Base-by-base conservation (phyloP, 129 eudicot genomes). In the Solidago caesia region DNA sequence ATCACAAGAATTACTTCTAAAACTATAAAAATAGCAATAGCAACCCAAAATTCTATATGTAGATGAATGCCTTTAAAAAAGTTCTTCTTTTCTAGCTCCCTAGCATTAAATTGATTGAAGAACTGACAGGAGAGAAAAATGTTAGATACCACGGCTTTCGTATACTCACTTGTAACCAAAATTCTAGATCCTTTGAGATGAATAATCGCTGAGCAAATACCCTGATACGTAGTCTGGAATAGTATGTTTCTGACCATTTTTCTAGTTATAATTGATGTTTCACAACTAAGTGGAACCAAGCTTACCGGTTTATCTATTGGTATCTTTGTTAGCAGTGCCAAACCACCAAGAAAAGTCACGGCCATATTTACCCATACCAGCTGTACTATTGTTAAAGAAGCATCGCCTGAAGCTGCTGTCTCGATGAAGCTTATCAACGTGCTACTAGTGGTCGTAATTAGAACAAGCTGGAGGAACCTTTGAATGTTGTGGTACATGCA, bases 51-150 rank as follows among this genome's bases (percentile, higher is more conserved):
- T 77, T 68, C 8, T 64, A 33, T 66, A 66, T 75, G 76, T 52
- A 21, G 39, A 29, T 51, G 41, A 63, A 84, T 48, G 55, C 84
- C 84, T 61, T 15, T 72, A 41, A 80, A 84, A 64, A 75, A 57
- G 29, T 84, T 84, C 68, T 53, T 75, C 47, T 66, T 65, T 62
- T 71, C 67, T 27, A 67, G 21, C 75, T 79, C 84, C 16, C 87
- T 71, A 4, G 84, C 81, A 57, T 47, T 75, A 61, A 83, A 83
- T 27, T 6, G 53, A 68, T 83, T 83, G 64, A 79, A 83, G 26
- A 75, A 26, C 68, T 65, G 87, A 71, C 84, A 79, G 16, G 79
- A 47, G 6, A 71, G 61, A 21, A 75, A 65, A 27, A 82, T 71
- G 11, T 75, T 83, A 46, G 66, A 83, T 10, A 75, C 76, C 44